Evolutionary conservation across 345 rosid genomes (phyloP).

Genomic region (Hevea brasiliensis): DNA sequence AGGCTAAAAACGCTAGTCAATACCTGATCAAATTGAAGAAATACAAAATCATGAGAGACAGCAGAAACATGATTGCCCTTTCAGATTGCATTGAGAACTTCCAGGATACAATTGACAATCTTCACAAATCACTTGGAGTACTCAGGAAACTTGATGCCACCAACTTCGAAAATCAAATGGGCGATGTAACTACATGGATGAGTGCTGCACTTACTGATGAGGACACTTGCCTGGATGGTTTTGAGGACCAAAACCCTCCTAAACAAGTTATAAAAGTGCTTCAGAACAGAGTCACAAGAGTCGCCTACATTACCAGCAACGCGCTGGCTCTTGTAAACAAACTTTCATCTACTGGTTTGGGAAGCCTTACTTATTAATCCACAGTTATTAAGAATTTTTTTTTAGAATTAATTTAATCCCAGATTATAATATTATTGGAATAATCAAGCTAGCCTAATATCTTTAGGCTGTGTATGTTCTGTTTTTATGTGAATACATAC

Average conservation of each 20-base stretch:
- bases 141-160: conserved; percentile 50
- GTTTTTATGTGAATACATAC: too few relatives aligned
- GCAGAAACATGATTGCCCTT: conserved; percentile 53
- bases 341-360: conserved; percentile 56
- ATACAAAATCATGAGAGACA: conserved; percentile 8
- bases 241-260: conserved; percentile 32
- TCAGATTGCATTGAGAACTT: conserved; percentile 69
- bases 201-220: conserved; percentile 69
- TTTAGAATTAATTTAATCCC: too few relatives aligned
- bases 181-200: conserved; percentile 63
- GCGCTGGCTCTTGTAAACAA: conserved; percentile 81
- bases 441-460: too few relatives aligned
- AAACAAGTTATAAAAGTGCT: conserved; percentile 32
- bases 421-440: too few relatives aligned
- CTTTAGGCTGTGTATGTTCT: too few relatives aligned
- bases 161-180: conserved; percentile 55
- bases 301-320: conserved; percentile 60
- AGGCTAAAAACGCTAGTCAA: conserved; percentile 44
- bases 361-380: conserved; percentile 9
- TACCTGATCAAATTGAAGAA: conserved; percentile 38
- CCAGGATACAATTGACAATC: conserved; percentile 54
- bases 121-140: conserved; percentile 55
- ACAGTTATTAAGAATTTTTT: background rate
- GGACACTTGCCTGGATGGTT: conserved; percentile 82
- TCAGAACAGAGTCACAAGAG: conserved; percentile 40